Percentiles rank a stretch among this genome's conserved stretches.
These are phyloP conservation scores for Ehretia macrophylla DNA, from an alignment of 257 asterid genomes.

Conservation along the genomic window DNA sequence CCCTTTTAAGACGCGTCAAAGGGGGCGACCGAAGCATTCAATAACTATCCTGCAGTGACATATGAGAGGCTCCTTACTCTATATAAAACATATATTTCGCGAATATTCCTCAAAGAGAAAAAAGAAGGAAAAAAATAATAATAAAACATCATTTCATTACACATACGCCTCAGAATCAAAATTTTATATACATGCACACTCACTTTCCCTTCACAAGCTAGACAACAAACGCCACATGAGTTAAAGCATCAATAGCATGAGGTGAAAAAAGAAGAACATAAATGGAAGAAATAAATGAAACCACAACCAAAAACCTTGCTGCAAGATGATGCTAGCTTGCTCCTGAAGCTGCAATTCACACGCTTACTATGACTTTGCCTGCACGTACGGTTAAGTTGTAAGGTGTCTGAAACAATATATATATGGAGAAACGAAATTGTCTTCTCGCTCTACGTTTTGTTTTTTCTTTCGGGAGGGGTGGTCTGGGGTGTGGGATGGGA, in stretches of 20 bases:
- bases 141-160: too few relatives aligned
- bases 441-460: too few relatives aligned
- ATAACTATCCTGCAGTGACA: too few relatives aligned
- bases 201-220: neutral
- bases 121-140: too few relatives aligned
- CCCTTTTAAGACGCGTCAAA: too few relatives aligned
- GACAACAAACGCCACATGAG: neutral
- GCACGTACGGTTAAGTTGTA: slow-evolving; percentile 27
- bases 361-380: slow-evolving; percentile 46
- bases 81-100: too few relatives aligned
- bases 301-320: too few relatives aligned
- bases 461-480: neutral
- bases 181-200: neutral
- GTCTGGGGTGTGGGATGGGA: too few relatives aligned
- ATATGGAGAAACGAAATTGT: neutral
- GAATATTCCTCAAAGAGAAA: too few relatives aligned
- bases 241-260: neutral
- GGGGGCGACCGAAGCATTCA: too few relatives aligned
- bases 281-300: too few relatives aligned
- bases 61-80: too few relatives aligned
- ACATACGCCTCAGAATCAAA: neutral
- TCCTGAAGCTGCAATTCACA: neutral
- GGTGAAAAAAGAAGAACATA: neutral
- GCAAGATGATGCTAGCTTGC: neutral
- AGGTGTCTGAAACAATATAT: neutral